phyloP scores from a whole-genome alignment of 1,284 basidiomycete genomes.

The Acaromyces ingoldii region DNA sequence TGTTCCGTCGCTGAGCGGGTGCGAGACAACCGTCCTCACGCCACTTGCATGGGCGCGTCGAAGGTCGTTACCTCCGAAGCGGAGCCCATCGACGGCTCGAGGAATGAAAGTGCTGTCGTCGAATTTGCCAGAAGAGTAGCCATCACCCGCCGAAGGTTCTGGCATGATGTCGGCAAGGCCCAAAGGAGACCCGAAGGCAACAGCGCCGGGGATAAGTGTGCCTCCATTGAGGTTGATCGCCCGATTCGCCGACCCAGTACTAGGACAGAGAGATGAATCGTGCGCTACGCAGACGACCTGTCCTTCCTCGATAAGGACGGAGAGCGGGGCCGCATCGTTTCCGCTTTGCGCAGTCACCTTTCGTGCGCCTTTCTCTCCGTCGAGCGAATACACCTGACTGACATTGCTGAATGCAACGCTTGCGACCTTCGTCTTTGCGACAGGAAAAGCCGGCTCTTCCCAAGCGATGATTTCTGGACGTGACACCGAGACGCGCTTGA shows the following conservation, averaged over 20 bases:
- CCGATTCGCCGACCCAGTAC: not conserved
- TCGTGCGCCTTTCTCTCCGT: not conserved
- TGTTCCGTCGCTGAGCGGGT: constrained; percentile 52
- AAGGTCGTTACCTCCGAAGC: constrained; percentile 38
- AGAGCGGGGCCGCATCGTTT: not conserved
- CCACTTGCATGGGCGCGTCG: constrained; percentile 54
- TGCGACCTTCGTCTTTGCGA: constrained; percentile 6
- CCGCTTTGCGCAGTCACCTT: not conserved
- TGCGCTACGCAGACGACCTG: constrained; percentile 21
- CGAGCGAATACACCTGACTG: constrained; percentile 12
- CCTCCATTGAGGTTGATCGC: constrained; percentile 22
- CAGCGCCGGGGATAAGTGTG: constrained; percentile 23
- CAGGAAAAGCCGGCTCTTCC: constrained; percentile 31
- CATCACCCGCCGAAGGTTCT: constrained; percentile 30
- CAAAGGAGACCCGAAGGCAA: constrained; percentile 32
- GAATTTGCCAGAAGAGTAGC: constrained; percentile 14
- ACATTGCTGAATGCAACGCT: constrained; percentile 31
- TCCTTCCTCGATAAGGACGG: constrained; percentile 23
- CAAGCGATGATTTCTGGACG: constrained; percentile 21
- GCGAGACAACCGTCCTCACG: constrained; percentile 62
- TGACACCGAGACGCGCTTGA: constrained; percentile 18
- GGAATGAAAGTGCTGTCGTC: constrained; percentile 8
- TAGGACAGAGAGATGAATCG: not conserved
- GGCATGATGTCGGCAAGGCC: constrained; percentile 39
- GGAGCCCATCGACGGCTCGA: constrained; percentile 34